phyloP scores from a whole-genome alignment of 129 eudicot species.

The Tagetes patula region DNA sequence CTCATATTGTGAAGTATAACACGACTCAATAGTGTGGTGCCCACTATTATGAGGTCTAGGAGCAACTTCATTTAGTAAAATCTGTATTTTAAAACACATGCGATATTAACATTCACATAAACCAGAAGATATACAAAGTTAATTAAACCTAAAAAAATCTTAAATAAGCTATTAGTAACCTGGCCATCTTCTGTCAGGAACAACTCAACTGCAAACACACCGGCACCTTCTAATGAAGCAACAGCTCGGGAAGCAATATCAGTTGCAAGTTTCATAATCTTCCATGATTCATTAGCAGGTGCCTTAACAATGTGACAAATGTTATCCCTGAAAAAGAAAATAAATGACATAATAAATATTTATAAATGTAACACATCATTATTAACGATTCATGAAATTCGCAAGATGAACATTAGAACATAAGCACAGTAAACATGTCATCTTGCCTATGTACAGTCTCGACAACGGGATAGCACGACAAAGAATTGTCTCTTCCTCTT shows the following conservation, averaged over 20 bases:
- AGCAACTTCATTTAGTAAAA: slow-evolving; percentile 93
- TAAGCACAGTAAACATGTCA: not conserved
- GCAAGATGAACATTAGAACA: not conserved
- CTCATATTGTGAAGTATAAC: slow-evolving; percentile 90
- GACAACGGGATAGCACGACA: slow-evolving; percentile 84
- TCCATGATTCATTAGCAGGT: slow-evolving; percentile 87
- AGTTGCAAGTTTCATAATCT: slow-evolving; percentile 73
- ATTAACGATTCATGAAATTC: not conserved
- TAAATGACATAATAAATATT: not conserved
- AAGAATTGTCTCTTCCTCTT: slow-evolving; percentile 86
- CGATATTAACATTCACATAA: slow-evolving; percentile 2
- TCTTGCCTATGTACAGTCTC: slow-evolving; percentile 95
- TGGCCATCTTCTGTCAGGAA: slow-evolving; percentile 79
- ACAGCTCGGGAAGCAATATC: slow-evolving; percentile 77
- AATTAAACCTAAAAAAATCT: not conserved
- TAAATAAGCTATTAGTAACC: slow-evolving; percentile 36
- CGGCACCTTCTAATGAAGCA: slow-evolving; percentile 95
- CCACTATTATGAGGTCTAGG: slow-evolving; percentile 99
- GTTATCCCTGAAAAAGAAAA: slow-evolving; percentile 58
- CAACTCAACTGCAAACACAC: slow-evolving; percentile 90
- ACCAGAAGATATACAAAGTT: not conserved
- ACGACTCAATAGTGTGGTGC: slow-evolving; percentile 88
- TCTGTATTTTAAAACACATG: slow-evolving; percentile 39
- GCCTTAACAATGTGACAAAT: slow-evolving; percentile 94
- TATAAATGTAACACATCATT: not conserved